Evolutionary conservation across 2,329 filamentous ascomycete species (phyloP).

Genomic region (Diaporthe australafricana): DNA sequence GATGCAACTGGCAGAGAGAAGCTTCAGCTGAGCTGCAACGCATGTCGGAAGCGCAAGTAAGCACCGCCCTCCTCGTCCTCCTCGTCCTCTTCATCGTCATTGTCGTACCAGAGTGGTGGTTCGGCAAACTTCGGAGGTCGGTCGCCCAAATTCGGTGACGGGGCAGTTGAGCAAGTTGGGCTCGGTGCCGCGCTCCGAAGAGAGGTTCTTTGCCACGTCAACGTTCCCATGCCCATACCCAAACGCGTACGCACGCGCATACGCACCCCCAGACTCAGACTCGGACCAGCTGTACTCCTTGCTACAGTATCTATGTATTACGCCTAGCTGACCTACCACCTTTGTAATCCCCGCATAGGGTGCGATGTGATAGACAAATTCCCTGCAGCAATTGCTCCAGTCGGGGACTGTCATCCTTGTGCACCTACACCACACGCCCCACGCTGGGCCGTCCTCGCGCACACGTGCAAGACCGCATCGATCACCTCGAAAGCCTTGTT

Average conservation of each 20-base stretch:
- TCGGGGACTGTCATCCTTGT: slow-evolving; percentile 38
- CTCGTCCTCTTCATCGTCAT: no score
- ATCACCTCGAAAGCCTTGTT: slow-evolving; percentile 47
- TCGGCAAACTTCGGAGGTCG: no score
- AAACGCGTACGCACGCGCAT: no score
- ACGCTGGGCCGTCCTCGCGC: neutral
- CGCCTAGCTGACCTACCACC: neutral
- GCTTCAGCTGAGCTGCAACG: slow-evolving; percentile 46
- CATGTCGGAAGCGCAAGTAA: slow-evolving; percentile 47
- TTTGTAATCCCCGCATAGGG: slow-evolving; percentile 32
- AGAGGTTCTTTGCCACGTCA: neutral
- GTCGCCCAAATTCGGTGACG: no score
- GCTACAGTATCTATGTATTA: no score
- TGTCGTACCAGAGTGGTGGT: no score
- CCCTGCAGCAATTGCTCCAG: slow-evolving; percentile 42
- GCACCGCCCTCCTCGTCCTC: slow-evolving; percentile 17
- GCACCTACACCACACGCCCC: slow-evolving; percentile 37
- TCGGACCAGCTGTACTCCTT: no score
- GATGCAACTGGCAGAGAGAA: slow-evolving; percentile 43
- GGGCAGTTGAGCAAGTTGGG: no score
- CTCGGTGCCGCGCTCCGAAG: no score
- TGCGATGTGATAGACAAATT: slow-evolving; percentile 42
- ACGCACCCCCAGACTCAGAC: no score
- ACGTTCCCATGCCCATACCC: slow-evolving; percentile 10
- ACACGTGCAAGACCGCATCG: slow-evolving; percentile 41